Conservation (phyloP, 2,329 filamentous ascomycete species). For the Neurospora crassa region DNA sequence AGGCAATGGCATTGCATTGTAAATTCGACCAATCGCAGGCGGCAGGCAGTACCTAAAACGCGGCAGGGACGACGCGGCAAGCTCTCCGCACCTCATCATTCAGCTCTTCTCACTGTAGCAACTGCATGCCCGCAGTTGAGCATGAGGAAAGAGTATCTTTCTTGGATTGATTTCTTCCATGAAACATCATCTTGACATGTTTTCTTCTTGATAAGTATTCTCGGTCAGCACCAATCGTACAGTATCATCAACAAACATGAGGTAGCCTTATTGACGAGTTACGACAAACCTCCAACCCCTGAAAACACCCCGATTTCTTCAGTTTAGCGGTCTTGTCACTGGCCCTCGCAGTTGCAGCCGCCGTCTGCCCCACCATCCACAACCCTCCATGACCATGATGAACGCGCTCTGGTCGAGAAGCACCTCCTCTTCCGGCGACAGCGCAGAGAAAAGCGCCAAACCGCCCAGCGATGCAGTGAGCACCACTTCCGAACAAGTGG, state of each 20-base stretch:
- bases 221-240: not conserved
- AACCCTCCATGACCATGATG: slow-evolving; percentile 25
- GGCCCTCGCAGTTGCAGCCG: not conserved
- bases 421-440: slow-evolving; percentile 5
- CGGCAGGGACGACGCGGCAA: not conserved
- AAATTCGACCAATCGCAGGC: not conserved
- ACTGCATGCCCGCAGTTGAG: not conserved
- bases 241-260: not conserved
- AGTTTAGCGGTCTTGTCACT: not conserved
- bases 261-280: not conserved
- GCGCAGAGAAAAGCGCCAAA: slow-evolving; percentile 3
- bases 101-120: not conserved
- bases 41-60: not conserved
- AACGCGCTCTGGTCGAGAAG: slow-evolving; percentile 25
- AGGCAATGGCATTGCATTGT: too few relatives aligned
- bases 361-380: not conserved
- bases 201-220: not conserved
- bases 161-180: not conserved
- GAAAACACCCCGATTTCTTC: not conserved
- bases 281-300: not conserved
- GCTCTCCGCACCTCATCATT: not conserved
- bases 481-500: not conserved
- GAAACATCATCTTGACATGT: not conserved
- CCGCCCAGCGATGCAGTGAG: slow-evolving; percentile 2
- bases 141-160: not conserved